These are phyloP conservation scores for Myriosclerotinia scirpicola DNA, from an alignment of 2,329 filamentous ascomycete genomes.

Conservation along the genomic window DNA sequence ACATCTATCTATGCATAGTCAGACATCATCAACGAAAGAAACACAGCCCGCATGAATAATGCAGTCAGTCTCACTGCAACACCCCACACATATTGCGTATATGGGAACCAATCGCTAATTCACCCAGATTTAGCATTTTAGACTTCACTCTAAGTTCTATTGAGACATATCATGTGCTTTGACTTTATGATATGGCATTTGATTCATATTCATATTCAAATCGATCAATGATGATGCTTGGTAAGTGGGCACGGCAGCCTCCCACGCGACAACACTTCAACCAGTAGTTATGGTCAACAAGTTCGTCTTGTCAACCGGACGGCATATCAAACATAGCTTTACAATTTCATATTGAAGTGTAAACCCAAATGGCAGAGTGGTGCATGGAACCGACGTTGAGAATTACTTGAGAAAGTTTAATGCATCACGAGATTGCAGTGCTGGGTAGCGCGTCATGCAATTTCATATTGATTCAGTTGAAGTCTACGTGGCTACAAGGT, in stretches of 20 bases:
- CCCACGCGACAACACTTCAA: not conserved
- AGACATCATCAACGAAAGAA: not conserved
- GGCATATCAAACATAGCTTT: not conserved
- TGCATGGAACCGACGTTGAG: not conserved
- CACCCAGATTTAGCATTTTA: not conserved
- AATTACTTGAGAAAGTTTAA: not conserved
- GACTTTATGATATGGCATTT: not conserved
- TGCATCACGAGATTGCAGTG: not conserved
- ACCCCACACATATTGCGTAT: not conserved
- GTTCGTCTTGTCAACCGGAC: not conserved
- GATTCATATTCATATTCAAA: not conserved
- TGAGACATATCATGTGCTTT: not conserved
- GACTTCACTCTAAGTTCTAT: not conserved
- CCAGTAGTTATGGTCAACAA: not conserved
- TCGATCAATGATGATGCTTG: not conserved
- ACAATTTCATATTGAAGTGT: not conserved
- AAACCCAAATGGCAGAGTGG: not conserved
- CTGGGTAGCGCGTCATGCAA: not conserved
- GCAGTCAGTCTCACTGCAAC: not conserved
- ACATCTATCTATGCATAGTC: not conserved
- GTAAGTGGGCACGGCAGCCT: not conserved
- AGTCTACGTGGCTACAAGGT: not conserved
- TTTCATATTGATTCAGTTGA: not conserved
- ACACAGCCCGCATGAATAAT: constrained; percentile 6
- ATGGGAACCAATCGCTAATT: constrained; percentile 2